Base-by-base conservation (phyloP, 768 basidiomycete species). In the Trametes sanguinea region DNA sequence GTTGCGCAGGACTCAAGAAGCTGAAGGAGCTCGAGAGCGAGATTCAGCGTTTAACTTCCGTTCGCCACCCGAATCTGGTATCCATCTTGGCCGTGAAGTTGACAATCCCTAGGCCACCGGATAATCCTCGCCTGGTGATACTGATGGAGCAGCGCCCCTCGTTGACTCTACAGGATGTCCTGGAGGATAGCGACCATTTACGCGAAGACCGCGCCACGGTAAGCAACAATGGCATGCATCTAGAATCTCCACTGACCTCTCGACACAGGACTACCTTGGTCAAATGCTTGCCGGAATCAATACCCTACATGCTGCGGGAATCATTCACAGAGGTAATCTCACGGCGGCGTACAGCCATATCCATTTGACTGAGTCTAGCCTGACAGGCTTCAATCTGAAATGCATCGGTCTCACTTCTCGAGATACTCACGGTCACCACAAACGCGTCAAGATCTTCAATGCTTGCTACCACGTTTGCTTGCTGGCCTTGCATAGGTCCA, bases 401-500 rank as follows among this genome's bases (percentile, higher is more conserved):
- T 84, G 82, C 60, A 82, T 92, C 52, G 88, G 86, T 3, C 80
- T 94, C 16, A 79, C 79, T 0, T 76, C 81, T 2, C 76, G 78
- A n/a, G 79, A 81, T 57, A 78, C 80, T 51, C 76, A 76, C 1
- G 75, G 80, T 5, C 82, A 83, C 35, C 76, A 83, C 9, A 91
- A 90, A 65, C 75, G 83, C 17, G 80, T 93, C 70, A 95, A 94
- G 71, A 74, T 97, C 3, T 83, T 85, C 17, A 87, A 87, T 65
- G 85, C 86, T 2, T 84, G 81, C 14, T 97, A 88, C 71, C 81
- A 88, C 65, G 85, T 85, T 5, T 83, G 83, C 0, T 78, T 98
- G 35, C 77, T 88, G 29, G 94, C 96, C 70, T 76, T 95, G 35
- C 89, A 96, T 68, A 80, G 86, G 16, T 96, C 95, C 2, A 94